phyloP scores from a whole-genome alignment of 345 rosid species.

The Erodium maritimum region DNA sequence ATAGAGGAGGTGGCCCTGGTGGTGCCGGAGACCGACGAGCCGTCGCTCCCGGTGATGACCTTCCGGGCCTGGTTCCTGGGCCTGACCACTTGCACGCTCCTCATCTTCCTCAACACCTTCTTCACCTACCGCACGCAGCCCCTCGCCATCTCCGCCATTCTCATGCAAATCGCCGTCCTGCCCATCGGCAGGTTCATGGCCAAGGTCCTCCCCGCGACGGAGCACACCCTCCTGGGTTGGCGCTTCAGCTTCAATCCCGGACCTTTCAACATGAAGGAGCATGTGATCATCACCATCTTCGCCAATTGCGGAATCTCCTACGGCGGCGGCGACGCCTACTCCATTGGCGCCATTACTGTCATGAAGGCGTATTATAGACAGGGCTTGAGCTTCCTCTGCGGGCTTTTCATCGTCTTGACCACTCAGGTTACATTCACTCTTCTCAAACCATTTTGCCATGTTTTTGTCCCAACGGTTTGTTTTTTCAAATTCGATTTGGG shows the following conservation, averaged over 20 bases:
- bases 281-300: slow-evolving; percentile 83
- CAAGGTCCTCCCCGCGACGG: slow-evolving; percentile 37
- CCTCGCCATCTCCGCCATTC: slow-evolving; percentile 73
- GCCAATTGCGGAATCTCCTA: slow-evolving; percentile 73
- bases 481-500: background rate
- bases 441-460: background rate
- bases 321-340: slow-evolving; percentile 91
- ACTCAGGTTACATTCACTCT: slow-evolving; percentile 37
- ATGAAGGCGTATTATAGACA: slow-evolving; percentile 88
- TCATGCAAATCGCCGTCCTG: slow-evolving; percentile 77
- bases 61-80: slow-evolving; percentile 92
- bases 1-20: slow-evolving; percentile 81
- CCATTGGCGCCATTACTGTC: slow-evolving; percentile 82
- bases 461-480: background rate
- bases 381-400: slow-evolving; percentile 48
- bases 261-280: slow-evolving; percentile 89
- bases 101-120: slow-evolving; percentile 91
- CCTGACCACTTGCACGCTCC: slow-evolving; percentile 44
- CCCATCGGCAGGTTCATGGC: slow-evolving; percentile 95
- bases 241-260: slow-evolving; percentile 72
- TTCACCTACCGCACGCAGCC: slow-evolving; percentile 91
- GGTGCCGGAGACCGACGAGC: slow-evolving; percentile 91
- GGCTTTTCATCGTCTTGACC: slow-evolving; percentile 60
- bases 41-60: slow-evolving; percentile 71
- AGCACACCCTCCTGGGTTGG: slow-evolving; percentile 33